Conservation (phyloP, 2,329 filamentous ascomycete genomes). For the Diplodia intermedia region DNA sequence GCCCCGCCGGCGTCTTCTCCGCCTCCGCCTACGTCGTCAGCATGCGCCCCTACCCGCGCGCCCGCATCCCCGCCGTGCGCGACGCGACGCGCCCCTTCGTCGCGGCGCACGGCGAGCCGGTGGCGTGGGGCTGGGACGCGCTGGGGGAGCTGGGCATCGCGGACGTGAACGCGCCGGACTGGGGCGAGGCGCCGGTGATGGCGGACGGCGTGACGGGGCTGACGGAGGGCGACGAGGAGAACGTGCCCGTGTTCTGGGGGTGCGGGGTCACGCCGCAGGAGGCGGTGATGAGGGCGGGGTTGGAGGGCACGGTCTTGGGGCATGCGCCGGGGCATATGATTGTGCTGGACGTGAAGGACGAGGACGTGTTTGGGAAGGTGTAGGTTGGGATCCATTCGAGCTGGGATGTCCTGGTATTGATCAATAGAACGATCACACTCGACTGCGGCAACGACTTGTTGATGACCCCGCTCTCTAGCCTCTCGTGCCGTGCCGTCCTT, state of each 20-base stretch:
- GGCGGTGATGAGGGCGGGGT: slow-evolving; percentile 63
- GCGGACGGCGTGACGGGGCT: slow-evolving; percentile 48
- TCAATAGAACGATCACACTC: no score
- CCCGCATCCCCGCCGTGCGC: slow-evolving; percentile 61
- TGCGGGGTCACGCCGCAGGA: slow-evolving; percentile 72
- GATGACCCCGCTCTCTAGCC: not conserved
- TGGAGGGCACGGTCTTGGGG: slow-evolving; percentile 65
- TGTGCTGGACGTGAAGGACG: slow-evolving; percentile 55
- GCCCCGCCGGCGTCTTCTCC: slow-evolving; percentile 65
- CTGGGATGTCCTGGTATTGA: no score
- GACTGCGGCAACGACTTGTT: slow-evolving; percentile 3
- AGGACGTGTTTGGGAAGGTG: slow-evolving; percentile 20
- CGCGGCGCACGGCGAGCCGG: slow-evolving; percentile 67
- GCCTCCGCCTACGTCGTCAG: slow-evolving; percentile 65
- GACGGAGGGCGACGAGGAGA: slow-evolving; percentile 48
- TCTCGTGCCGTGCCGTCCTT: slow-evolving; percentile 9
- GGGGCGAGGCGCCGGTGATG: slow-evolving; percentile 59
- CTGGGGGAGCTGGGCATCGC: slow-evolving; percentile 60
- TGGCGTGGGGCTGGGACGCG: slow-evolving; percentile 70
- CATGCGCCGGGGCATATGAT: slow-evolving; percentile 70
- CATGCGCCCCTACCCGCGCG: slow-evolving; percentile 64
- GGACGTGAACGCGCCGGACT: slow-evolving; percentile 62
- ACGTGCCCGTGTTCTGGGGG: slow-evolving; percentile 67
- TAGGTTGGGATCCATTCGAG: no score
- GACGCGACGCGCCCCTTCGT: slow-evolving; percentile 62